phyloP scores from a whole-genome alignment of 2,329 filamentous ascomycete species.

The Fusarium aywerte region DNA sequence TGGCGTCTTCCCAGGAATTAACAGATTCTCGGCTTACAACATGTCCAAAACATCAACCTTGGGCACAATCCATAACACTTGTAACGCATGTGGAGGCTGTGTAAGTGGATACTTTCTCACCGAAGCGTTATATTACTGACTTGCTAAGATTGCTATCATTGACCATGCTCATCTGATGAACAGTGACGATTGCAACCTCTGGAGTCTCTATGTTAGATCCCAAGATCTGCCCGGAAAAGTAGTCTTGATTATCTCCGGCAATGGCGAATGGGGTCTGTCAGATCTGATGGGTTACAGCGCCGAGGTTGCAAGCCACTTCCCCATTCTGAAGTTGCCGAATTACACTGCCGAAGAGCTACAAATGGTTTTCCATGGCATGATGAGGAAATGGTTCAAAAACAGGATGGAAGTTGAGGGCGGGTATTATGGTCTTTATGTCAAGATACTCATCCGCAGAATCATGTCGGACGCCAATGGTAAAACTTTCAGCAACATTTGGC shows the following conservation, averaged over 20 bases:
- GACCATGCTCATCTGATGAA: conserved; percentile 48
- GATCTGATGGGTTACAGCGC: conserved; percentile 70
- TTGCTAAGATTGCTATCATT: conserved; percentile 43
- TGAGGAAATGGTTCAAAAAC: conserved; percentile 64
- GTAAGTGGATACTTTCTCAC: conserved; percentile 47
- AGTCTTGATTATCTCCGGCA: conserved; percentile 46
- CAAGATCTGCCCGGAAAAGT: conserved; percentile 46
- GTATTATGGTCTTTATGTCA: conserved; percentile 66
- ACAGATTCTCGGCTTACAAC: conserved; percentile 45
- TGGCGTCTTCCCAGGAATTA: conserved; percentile 58
- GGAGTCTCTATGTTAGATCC: conserved; percentile 44
- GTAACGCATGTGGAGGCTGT: conserved; percentile 65
- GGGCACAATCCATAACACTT: conserved; percentile 55
- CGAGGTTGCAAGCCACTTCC: conserved; percentile 48
- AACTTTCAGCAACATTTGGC: conserved; percentile 77
- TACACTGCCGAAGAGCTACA: conserved; percentile 72
- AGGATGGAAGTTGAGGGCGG: conserved; percentile 71
- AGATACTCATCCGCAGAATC: conserved; percentile 70
- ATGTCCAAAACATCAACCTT: conserved; percentile 51
- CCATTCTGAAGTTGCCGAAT: conserved; percentile 69
- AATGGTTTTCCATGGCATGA: conserved; percentile 64
- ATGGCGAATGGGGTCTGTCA: conserved; percentile 61
- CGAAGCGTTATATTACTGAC: conserved; percentile 15
- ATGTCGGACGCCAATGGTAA: conserved; percentile 68
- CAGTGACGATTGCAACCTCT: conserved; percentile 45